Base-by-base conservation (phyloP, 1,139 yeast species). In the Suhomyces bribrorum region DNA sequence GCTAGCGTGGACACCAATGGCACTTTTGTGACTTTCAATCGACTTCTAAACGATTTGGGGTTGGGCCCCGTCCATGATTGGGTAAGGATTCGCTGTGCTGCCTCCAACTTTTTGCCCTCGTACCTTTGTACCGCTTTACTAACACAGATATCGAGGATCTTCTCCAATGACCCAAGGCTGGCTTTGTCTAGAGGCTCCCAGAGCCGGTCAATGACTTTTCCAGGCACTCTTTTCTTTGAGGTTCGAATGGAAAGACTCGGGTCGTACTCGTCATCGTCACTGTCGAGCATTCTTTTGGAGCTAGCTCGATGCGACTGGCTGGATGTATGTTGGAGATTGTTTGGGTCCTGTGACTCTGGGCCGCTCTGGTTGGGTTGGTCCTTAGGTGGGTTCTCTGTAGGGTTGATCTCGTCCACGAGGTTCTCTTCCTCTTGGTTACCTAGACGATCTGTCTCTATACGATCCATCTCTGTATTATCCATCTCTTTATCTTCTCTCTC, bases 151-250 rank as follows among this genome's bases (percentile, higher is more conserved):
- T 56, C 53, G 31, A 69, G 48, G 18, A 70, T 57, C 14, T 56
- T 52, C 26, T 59, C 63, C 16, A 69, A 41, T 1, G 67, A 59
- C 5, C 39, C 43, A 9, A 54, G 30, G 1, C 57, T 45, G 2
- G 45, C 41, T 3, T 37, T 27, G 31, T 60, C 63, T 7, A 68
- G 47, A 0, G 62, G 61, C 31, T 59, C 62, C 75, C 75, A 70
- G 18, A 59, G 54, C 35, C 54, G 54, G 13, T 68, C 70, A 7
- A 69, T 64, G 9, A 62, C 33, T 24, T 55, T 62, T 2, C 63
- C 65, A 2, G 69, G 49, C 1, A 67, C 54, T 26, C 58, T 46
- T 34, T 50, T 55, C 25, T 42, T 50, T 14, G 50, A 47, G 2
- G 47, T 51, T 14, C 49, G 56, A n/a, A 40, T 41, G 14, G 31